phyloP scores from a whole-genome alignment of 805 yeast genomes.

The Ogataea minuta region DNA sequence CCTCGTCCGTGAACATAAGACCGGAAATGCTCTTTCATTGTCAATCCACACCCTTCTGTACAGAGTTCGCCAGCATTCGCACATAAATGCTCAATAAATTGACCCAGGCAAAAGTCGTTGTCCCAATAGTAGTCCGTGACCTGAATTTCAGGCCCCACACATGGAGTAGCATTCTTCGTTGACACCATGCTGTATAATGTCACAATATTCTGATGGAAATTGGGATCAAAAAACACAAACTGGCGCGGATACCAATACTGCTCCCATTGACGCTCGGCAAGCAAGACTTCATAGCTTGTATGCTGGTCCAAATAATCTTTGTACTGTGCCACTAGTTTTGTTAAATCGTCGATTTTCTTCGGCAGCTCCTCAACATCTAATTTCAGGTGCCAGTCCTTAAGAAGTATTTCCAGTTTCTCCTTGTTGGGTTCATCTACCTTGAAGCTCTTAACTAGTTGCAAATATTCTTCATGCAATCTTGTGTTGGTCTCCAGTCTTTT shows the following conservation, averaged over 20 bases:
- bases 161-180: slow-evolving; percentile 82
- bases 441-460: slow-evolving; percentile 21
- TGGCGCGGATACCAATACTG: slow-evolving; percentile 43
- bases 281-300: slow-evolving; percentile 30
- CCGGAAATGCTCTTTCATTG: slow-evolving; percentile 70
- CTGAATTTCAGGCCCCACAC: slow-evolving; percentile 85
- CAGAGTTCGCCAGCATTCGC: slow-evolving; percentile 66
- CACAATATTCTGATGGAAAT: slow-evolving; percentile 74
- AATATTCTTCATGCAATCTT: slow-evolving; percentile 27
- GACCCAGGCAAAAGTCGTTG: slow-evolving; percentile 86
- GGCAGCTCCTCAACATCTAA: slow-evolving; percentile 34
- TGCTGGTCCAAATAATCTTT: slow-evolving; percentile 29
- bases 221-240: slow-evolving; percentile 59
- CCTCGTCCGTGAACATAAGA: slow-evolving; percentile 88
- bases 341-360: slow-evolving; percentile 34
- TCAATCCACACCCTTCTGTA: slow-evolving; percentile 77
- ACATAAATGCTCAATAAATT: slow-evolving; percentile 77
- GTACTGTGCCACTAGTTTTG: slow-evolving; percentile 37
- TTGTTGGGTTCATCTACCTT: slow-evolving; percentile 18
- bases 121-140: slow-evolving; percentile 87
- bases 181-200: slow-evolving; percentile 81
- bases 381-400: slow-evolving; percentile 20
- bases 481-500: slow-evolving; percentile 31
- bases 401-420: slow-evolving; percentile 4
- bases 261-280: slow-evolving; percentile 66